Base-by-base conservation (phyloP, 1,284 basidiomycete species). In the Ustilago esculenta region DNA sequence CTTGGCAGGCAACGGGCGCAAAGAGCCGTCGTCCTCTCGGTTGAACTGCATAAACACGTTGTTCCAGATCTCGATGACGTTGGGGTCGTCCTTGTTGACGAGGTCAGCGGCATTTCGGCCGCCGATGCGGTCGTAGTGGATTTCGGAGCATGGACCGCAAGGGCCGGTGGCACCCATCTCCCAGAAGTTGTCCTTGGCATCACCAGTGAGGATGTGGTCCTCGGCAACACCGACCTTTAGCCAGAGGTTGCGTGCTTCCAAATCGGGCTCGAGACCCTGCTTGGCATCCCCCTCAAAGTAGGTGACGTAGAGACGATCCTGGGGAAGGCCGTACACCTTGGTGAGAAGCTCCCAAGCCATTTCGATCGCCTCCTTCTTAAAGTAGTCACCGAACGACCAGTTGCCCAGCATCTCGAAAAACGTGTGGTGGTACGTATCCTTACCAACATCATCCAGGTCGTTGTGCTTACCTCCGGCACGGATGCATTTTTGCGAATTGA, bases 371-470 rank as follows among this genome's bases (percentile, higher is more conserved):
- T 98, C 95, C 87, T 90, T 92, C 88, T 98, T 98, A 88, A 98
- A 98, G 85, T 98, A 98, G 83, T 98, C 92, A 5, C 95, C 95
- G 76, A 98, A 98, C 10, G 94, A 97, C 95, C 95, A 98, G 84
- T 98, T 98, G 39, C 95, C 95, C 67, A 98, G 85, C 95, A 98
- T 98, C 84, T 98, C 95, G 81, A 98, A 98, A 85, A 98, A 98
- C 3, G 96, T 98, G 83, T 97, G 86, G 79, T 87, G 92, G 81
- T 94, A 94, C 2, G 91, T 92, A 82, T 98, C 95, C 84, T 95
- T 96, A 43, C 95, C 95, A 55, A 98, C 95, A 83, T 98, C 95
- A 82, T 98, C 96, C 51, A 98, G 86, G 84, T 98, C 94, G 77
- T 98, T 98, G 84, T 98, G 95, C 84, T 98, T 98, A 77, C 95